These are phyloP conservation scores for Solanum hybrid DNA, from an alignment of 305 asterid genomes.

Conservation along the genomic window DNA sequence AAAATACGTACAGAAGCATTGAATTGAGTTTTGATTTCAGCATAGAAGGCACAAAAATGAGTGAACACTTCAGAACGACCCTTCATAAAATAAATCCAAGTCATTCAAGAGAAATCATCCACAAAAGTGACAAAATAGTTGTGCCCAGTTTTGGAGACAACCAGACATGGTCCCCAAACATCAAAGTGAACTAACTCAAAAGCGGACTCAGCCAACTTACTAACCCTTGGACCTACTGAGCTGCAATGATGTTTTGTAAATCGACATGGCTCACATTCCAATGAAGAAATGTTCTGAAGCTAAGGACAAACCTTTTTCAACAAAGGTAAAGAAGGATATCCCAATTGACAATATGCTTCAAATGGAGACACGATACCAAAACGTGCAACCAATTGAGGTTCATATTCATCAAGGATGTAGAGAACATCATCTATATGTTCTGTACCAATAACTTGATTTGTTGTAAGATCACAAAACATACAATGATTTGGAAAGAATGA, in stretches of 20 bases:
- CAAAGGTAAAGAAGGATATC: neutral
- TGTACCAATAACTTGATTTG: neutral
- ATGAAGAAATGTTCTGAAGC: neutral
- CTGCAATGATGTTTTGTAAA: neutral
- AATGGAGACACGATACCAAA: neutral
- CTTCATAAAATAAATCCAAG: neutral
- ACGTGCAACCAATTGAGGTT: neutral
- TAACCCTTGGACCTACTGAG: neutral
- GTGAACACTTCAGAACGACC: neutral
- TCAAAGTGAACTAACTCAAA: neutral
- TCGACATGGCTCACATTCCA: neutral
- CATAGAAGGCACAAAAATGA: neutral
- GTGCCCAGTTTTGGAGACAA: neutral
- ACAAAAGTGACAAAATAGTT: neutral
- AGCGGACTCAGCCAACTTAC: neutral
- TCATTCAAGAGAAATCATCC: neutral
- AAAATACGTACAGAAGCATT: neutral
- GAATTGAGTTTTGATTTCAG: neutral
- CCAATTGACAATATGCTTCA: neutral
- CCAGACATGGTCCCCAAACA: neutral
- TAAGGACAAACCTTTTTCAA: neutral
- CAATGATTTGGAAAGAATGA: neutral
- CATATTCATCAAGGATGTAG: neutral
- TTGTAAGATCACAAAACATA: neutral
- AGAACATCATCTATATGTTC: neutral